phyloP scores from a whole-genome alignment of 2,329 filamentous ascomycete species.

The Fusarium nanum region DNA sequence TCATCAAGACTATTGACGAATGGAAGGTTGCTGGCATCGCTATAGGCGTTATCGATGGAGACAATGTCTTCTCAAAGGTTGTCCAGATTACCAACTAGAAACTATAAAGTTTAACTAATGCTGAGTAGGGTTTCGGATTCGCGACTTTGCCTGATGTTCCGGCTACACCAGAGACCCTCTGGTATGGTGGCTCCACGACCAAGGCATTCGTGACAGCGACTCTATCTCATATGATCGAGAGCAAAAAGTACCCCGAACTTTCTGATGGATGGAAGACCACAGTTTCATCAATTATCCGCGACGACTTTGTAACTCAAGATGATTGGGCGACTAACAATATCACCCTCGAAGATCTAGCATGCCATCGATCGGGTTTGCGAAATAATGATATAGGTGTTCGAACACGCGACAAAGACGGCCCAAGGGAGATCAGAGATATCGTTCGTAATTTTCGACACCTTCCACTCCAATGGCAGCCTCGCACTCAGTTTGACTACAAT shows the following conservation, averaged over 20 bases:
- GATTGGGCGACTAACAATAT: constrained; percentile 60
- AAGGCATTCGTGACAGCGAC: constrained; percentile 66
- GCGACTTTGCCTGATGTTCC: constrained; percentile 53
- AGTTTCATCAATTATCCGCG: constrained; percentile 59
- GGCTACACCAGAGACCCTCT: constrained; percentile 61
- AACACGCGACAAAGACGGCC: constrained; percentile 48
- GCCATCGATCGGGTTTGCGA: constrained; percentile 64
- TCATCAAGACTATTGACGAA: constrained; percentile 31
- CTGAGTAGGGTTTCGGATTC: constrained; percentile 20
- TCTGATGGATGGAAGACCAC: constrained; percentile 60
- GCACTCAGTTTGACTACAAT: constrained; percentile 60
- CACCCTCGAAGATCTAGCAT: constrained; percentile 65
- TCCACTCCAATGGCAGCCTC: constrained; percentile 56
- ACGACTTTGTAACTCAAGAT: constrained; percentile 64
- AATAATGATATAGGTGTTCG: constrained; percentile 53
- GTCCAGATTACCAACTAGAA: neutral
- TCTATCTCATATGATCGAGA: constrained; percentile 62
- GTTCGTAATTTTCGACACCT: constrained; percentile 60
- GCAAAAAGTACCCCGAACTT: constrained; percentile 47
- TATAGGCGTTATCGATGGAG: constrained; percentile 45
- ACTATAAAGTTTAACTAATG: neutral
- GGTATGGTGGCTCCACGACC: constrained; percentile 66
- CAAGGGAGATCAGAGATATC: constrained; percentile 50
- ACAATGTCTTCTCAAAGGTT: constrained; percentile 44
- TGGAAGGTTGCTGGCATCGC: constrained; percentile 48